Percentiles rank a stretch among this genome's conserved stretches.
phyloP scores from a whole-genome alignment of 2,329 filamentous ascomycete genomes.

The Elsinoe necatrix region DNA sequence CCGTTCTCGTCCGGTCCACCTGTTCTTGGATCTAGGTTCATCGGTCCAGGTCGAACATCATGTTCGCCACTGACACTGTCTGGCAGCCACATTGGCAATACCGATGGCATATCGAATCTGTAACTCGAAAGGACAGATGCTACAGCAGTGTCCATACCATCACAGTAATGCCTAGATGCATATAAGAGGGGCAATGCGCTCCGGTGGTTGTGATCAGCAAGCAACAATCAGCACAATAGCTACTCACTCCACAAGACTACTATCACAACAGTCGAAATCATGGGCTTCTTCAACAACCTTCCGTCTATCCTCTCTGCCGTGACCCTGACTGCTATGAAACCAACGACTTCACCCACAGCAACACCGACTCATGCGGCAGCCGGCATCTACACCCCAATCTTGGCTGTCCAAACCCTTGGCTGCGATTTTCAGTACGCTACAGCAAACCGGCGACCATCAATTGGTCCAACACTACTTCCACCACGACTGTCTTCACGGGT shows the following conservation, averaged over 20 bases:
- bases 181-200: not conserved
- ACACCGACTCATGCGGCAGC: not conserved
- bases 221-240: not conserved
- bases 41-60: not conserved
- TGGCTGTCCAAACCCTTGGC: not conserved
- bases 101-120: not conserved
- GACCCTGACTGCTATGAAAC: not conserved
- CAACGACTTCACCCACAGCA: not conserved
- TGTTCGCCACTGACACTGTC: not conserved
- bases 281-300: not conserved
- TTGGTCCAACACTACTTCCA: not conserved
- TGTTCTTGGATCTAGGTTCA: not conserved
- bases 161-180: no score
- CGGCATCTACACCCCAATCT: not conserved
- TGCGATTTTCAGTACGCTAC: not conserved
- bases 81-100: conserved; percentile 8
- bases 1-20: not conserved
- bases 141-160: not conserved
- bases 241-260: no score
- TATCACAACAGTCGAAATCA: not conserved
- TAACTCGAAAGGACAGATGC: not conserved
- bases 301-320: not conserved
- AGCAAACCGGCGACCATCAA: not conserved
- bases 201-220: not conserved
- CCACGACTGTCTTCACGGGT: not conserved